These are phyloP conservation scores for Coprinopsis cinerea DNA, from an alignment of 768 basidiomycete genomes.

Conservation along the genomic window DNA sequence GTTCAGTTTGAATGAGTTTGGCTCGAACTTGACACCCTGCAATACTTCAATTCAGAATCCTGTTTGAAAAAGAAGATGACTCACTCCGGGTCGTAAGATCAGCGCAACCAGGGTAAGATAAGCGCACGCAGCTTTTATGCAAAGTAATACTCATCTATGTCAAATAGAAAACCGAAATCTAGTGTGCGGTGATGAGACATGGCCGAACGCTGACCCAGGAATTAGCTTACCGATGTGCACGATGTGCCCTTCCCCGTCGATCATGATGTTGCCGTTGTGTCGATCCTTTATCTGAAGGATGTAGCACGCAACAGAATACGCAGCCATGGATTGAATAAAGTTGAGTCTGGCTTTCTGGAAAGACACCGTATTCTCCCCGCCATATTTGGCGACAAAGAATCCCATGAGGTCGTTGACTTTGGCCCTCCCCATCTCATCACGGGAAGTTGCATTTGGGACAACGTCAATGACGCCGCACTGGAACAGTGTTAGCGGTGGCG, in stretches of 20 bases:
- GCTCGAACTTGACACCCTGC: constrained; percentile 98
- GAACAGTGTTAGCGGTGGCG: constrained; percentile 1
- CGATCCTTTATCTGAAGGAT: constrained; percentile 98
- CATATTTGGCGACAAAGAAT: constrained; percentile 93
- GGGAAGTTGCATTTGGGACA: constrained; percentile 93
- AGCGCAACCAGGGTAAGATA: constrained; percentile 12
- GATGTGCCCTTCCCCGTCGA: constrained; percentile 96
- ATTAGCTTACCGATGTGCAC: constrained; percentile 77
- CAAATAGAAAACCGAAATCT: constrained; percentile 96
- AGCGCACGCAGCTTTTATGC: constrained; percentile 12
- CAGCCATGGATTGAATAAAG: constrained; percentile 99
- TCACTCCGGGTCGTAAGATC: constrained; percentile 63
- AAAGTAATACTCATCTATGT: constrained; percentile 80
- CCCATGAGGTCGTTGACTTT: constrained; percentile 95
- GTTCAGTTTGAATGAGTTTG: constrained; percentile 95
- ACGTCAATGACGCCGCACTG: constrained; percentile 99
- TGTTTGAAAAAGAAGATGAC: constrained; percentile 14
- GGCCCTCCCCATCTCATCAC: constrained; percentile 98
- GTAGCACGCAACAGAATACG: constrained; percentile 97
- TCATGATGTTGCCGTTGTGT: constrained; percentile 99
- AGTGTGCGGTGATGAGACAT: constrained; percentile 6
- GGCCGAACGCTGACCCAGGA: not conserved
- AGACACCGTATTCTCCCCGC: constrained; percentile 78
- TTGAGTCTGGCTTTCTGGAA: constrained; percentile 93
- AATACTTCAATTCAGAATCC: constrained; percentile 6